Conservation (phyloP, 805 yeast genomes). For the Saccharomycopsis amapae region DNA sequence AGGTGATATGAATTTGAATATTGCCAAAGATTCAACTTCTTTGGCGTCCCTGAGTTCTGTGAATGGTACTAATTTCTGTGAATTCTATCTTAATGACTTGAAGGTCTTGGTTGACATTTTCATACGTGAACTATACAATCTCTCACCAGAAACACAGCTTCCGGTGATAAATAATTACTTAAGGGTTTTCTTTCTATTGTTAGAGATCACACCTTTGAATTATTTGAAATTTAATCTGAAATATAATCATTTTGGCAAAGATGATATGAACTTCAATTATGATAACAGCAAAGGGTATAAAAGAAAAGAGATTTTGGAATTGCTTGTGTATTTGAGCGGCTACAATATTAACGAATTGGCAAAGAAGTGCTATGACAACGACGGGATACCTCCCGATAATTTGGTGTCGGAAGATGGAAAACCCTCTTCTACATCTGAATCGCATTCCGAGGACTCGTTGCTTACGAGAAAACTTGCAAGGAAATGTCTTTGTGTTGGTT, state of each 20-base stretch:
- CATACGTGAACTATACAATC: constrained; percentile 45
- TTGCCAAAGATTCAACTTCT: not conserved
- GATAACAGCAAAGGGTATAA: constrained; percentile 13
- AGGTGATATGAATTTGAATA: not conserved
- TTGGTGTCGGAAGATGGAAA: not conserved
- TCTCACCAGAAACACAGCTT: constrained; percentile 34
- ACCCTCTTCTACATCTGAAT: not conserved
- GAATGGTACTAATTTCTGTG: constrained; percentile 3
- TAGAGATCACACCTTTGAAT: constrained; percentile 40
- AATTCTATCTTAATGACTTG: constrained; percentile 46
- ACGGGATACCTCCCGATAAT: constrained; percentile 1
- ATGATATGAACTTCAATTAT: constrained; percentile 3
- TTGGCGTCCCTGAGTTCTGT: not conserved
- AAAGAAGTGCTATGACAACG: constrained; percentile 7
- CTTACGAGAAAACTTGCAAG: constrained; percentile 17
- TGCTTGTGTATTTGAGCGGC: constrained; percentile 19
- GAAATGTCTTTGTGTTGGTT: constrained; percentile 17
- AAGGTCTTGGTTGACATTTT: constrained; percentile 53
- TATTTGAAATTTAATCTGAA: constrained; percentile 10
- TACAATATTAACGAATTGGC: constrained; percentile 9
- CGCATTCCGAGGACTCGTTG: not conserved
- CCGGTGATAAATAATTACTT: constrained; percentile 40
- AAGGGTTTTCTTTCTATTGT: constrained; percentile 44
- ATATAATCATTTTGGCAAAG: not conserved
- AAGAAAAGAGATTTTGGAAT: constrained; percentile 17